Evolutionary conservation across 2,329 filamentous ascomycete species (phyloP).

Genomic region (Trichothecium sympodiale): DNA sequence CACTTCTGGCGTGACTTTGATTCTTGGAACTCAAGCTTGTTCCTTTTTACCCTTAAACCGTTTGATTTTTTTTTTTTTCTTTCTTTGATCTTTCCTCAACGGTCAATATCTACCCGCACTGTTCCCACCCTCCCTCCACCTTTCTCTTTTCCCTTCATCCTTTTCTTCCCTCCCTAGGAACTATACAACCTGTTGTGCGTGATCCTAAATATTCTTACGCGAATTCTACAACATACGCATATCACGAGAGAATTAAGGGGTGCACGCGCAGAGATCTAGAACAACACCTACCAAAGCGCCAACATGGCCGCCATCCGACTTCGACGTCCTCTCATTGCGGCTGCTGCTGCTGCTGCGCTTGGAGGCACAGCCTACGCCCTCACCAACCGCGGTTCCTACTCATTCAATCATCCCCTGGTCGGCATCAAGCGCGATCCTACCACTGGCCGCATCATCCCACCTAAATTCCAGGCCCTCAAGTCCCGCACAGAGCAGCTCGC

Average conservation of each 20-base stretch:
- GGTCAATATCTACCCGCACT: neutral
- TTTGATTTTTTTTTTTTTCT: neutral
- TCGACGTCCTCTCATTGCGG: constrained; percentile 18
- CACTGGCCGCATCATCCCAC: constrained; percentile 24
- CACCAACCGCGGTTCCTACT: constrained; percentile 14
- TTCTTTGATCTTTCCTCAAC: constrained; percentile 4
- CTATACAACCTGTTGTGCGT: constrained; percentile 8
- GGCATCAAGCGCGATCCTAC: constrained; percentile 22
- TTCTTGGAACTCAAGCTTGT: no score
- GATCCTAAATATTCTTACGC: no score
- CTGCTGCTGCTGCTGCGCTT: constrained; percentile 17
- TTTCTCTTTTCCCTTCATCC: neutral
- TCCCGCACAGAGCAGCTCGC: constrained; percentile 26
- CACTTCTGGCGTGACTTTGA: no score
- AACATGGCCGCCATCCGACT: no score
- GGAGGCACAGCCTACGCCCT: constrained; percentile 20
- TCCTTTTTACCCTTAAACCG: no score
- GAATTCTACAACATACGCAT: no score
- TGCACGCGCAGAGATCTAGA: no score
- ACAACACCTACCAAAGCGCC: no score
- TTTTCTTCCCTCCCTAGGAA: constrained; percentile 5
- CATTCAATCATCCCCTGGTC: constrained; percentile 20
- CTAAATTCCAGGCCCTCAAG: constrained; percentile 22
- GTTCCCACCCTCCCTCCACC: neutral
- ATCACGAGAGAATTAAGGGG: no score